Base-by-base conservation (phyloP, 441 rosid genomes). In the Populus hybrid region DNA sequence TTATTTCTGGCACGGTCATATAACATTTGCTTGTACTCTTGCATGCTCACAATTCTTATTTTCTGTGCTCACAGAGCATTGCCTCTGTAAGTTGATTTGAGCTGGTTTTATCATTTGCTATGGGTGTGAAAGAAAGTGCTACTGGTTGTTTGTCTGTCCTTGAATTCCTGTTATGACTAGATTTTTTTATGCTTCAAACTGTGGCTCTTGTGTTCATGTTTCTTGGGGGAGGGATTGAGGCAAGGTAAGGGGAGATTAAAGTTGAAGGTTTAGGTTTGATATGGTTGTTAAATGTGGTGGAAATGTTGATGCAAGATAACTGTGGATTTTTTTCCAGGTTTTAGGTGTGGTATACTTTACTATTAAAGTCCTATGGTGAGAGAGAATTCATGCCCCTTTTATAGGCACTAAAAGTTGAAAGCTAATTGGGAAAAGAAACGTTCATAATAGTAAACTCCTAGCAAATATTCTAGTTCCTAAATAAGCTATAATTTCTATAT, bases 21-120 rank as follows among this genome's bases (percentile, higher is more conserved):
- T 67, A 36, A 53, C 21, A 18, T 6, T 53, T 61, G 64, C 77
- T 78, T 80, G 73, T 24, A 40, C 67, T 32, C n/a, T 82, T 69
- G 16, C 61, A 34, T 46, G 35, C 74, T 69, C 18, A 53, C 18
- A 24, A 36, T 21, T 34, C 57, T 59, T 30, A 59, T 34, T 74
- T 23, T 36, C 11, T 30, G n/a, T 38, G 21, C 69, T n/a, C n/a
- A 24, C 32, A 70, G 12, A 69, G 65, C 36, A 63, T 19, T 64
- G 67, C 14, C 34, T 63, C 16, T 42, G 59, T 30, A 53, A 68
- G 28, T 61, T 10, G 14, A 67, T 19, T 73, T 67, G 50, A 67
- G 28, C 67, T 53, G 61, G 61, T 53, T 53, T 53, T 53, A 53
- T 18, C 21, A 6, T 53, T 53, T 53, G 7, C n/a, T 19, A 16